These are phyloP conservation scores for Priceomyces haplophilus DNA, from an alignment of 805 yeast species.

Conservation along the genomic window DNA sequence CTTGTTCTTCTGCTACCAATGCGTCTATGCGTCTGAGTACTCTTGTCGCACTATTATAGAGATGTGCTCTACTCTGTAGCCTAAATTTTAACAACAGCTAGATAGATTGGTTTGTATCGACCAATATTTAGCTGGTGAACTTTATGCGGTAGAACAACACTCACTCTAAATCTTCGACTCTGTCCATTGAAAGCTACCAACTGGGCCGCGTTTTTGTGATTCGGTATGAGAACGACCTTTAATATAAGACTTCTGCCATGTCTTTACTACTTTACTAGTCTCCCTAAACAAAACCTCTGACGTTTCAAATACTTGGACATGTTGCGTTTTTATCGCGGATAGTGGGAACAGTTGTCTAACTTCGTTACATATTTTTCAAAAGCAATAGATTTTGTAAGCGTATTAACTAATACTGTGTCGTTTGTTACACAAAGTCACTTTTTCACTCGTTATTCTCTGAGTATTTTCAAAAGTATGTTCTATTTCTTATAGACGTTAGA, in stretches of 20 bases:
- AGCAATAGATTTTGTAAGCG: too few relatives aligned
- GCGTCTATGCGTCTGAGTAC: background rate
- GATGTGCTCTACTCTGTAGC: background rate
- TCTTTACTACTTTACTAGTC: too few relatives aligned
- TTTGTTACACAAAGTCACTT: background rate
- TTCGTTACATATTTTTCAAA: too few relatives aligned
- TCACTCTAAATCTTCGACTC: conserved; percentile 3
- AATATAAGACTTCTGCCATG: too few relatives aligned
- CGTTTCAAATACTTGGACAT: too few relatives aligned
- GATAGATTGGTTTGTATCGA: background rate
- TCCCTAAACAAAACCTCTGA: too few relatives aligned
- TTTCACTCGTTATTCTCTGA: background rate
- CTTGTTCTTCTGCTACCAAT: background rate
- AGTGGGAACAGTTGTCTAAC: too few relatives aligned
- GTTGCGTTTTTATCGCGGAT: too few relatives aligned
- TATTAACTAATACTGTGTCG: background rate
- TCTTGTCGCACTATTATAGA: background rate
- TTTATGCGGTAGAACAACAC: conserved; percentile 1
- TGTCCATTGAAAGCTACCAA: conserved; percentile 1
- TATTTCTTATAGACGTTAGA: background rate
- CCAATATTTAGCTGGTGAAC: conserved; percentile 3
- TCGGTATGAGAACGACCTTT: background rate
- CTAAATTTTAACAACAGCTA: background rate
- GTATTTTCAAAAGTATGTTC: background rate
- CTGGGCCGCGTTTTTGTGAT: background rate